These are phyloP conservation scores for Aspergillus awamori DNA, from an alignment of 2,329 filamentous ascomycete genomes.

Conservation along the genomic window DNA sequence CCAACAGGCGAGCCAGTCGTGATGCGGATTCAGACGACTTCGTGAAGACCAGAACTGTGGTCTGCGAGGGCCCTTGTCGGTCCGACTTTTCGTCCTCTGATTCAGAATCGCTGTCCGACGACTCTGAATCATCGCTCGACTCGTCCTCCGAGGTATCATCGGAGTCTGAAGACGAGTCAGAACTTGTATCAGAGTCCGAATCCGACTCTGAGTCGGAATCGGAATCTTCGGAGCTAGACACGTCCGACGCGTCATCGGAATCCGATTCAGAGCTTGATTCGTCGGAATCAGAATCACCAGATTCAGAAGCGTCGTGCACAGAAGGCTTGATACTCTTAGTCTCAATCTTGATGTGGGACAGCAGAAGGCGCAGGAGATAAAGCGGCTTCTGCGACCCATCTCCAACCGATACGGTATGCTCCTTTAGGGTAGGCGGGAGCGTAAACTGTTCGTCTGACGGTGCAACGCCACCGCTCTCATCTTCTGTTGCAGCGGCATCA, in stretches of 20 bases:
- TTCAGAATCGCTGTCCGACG: conserved; percentile 21
- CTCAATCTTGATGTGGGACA: conserved; percentile 40
- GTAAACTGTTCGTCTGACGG: conserved; percentile 49
- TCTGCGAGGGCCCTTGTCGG: conserved; percentile 35
- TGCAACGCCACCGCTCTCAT: conserved; percentile 24
- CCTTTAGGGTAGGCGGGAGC: conserved; percentile 65
- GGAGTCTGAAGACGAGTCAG: conserved; percentile 24
- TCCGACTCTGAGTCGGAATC: conserved; percentile 30
- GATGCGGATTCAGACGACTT: conserved; percentile 85
- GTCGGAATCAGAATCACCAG: conserved; percentile 41
- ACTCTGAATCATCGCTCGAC: conserved; percentile 28
- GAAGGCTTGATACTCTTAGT: conserved; percentile 12
- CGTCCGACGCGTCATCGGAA: conserved; percentile 36
- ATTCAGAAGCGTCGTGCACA: conserved; percentile 21
- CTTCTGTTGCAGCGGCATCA: conserved; percentile 23
- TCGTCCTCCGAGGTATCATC: conserved; percentile 29
- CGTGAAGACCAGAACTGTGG: conserved; percentile 76
- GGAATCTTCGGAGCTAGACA: conserved; percentile 29
- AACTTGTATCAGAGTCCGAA: conserved; percentile 28
- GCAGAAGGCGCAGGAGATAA: conserved; percentile 77
- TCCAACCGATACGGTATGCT: conserved; percentile 69
- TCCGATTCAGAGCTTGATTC: conserved; percentile 35
- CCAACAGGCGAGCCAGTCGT: conserved; percentile 80
- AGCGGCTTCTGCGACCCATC: conserved; percentile 76
- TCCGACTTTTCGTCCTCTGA: conserved; percentile 17